Percentiles rank a stretch among this genome's conserved stretches.
Evolutionary conservation across 139 green algal genomes (phyloP).

Genomic region (Diplosphaera chodatii): DNA sequence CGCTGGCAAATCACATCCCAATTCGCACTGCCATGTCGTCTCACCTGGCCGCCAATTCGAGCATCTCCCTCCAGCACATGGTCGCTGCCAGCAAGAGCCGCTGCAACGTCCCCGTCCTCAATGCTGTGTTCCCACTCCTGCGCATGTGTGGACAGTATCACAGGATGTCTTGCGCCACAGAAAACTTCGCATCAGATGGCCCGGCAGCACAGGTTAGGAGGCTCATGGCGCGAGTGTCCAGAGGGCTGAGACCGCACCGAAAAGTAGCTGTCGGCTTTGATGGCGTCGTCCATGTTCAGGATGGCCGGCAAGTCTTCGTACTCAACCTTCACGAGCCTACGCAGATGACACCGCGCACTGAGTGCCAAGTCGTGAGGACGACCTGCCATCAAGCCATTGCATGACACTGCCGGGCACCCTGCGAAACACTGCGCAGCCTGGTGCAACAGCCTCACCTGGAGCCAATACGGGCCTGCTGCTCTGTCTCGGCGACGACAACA

Average conservation of each 20-base stretch:
- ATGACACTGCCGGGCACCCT: too few species aligned
- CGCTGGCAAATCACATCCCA: too few species aligned
- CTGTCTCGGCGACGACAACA: constrained; percentile 77
- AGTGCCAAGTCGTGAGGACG: too few species aligned
- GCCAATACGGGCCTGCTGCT: constrained; percentile 58
- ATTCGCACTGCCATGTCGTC: background rate
- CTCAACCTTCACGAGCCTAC: constrained; percentile 57
- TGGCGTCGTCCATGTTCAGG: constrained; percentile 84
- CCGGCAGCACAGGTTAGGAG: too few species aligned
- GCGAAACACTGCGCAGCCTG: too few species aligned
- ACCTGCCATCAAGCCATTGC: too few species aligned
- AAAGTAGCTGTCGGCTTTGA: constrained; percentile 53
- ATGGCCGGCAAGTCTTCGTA: constrained; percentile 87
- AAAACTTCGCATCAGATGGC: too few species aligned
- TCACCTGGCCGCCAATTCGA: constrained; percentile 67
- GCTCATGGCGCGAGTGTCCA: too few species aligned
- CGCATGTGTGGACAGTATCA: too few species aligned
- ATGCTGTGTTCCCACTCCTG: constrained; percentile 39
- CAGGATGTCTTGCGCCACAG: too few species aligned
- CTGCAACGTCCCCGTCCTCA: constrained; percentile 66
- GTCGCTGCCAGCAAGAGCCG: constrained; percentile 40
- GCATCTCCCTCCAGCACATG: constrained; percentile 53
- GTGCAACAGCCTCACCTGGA: constrained; percentile 12
- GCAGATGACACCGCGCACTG: too few species aligned
- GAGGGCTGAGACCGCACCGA: too few species aligned